Evolutionary conservation across 2,329 filamentous ascomycete species (phyloP).

Genomic region (Aureobasidium musti): DNA sequence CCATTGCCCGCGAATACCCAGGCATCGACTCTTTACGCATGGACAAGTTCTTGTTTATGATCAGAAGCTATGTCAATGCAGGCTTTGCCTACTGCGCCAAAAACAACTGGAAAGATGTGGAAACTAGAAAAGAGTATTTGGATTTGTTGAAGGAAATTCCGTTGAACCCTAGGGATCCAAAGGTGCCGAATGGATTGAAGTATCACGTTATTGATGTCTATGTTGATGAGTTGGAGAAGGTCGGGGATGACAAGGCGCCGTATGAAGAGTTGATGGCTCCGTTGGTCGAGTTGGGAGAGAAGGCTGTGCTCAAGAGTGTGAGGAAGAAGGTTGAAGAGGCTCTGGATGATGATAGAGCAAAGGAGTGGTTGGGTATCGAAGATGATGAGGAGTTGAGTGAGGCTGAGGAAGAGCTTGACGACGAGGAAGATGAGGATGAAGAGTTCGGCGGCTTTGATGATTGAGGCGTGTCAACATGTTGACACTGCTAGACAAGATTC

Average conservation of each 20-base stretch:
- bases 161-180: constrained; percentile 51
- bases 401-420: constrained; percentile 42
- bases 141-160: constrained; percentile 51
- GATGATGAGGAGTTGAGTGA: constrained; percentile 45
- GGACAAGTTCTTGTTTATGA: constrained; percentile 89
- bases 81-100: constrained; percentile 58
- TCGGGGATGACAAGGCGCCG: constrained; percentile 58
- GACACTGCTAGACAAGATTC: neutral
- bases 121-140: constrained; percentile 48
- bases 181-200: constrained; percentile 78
- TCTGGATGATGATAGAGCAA: constrained; percentile 72
- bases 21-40: constrained; percentile 59
- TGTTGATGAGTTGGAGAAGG: constrained; percentile 82
- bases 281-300: constrained; percentile 58
- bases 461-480: constrained; percentile 42
- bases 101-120: constrained; percentile 43
- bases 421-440: constrained; percentile 51
- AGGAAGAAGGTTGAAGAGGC: constrained; percentile 69
- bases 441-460: constrained; percentile 72
- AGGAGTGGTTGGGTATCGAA: constrained; percentile 56
- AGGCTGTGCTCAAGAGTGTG: constrained; percentile 69
- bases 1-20: constrained; percentile 55
- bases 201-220: constrained; percentile 89
- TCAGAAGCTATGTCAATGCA: constrained; percentile 75
- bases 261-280: constrained; percentile 57